phyloP scores from a whole-genome alignment of 2,329 filamentous ascomycete genomes.

The Podosphaera xanthii region DNA sequence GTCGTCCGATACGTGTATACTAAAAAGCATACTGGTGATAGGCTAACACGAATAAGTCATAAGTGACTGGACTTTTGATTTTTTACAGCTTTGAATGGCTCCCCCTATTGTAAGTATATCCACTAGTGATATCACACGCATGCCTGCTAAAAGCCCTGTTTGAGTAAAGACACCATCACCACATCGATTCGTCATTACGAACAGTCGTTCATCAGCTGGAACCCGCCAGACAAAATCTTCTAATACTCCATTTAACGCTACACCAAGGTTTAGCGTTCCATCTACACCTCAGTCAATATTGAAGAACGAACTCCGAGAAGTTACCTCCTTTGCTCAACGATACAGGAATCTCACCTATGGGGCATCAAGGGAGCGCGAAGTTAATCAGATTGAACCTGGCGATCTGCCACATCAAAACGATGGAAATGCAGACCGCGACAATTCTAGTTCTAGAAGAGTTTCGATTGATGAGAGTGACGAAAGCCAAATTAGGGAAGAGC shows the following conservation, averaged over 20 bases:
- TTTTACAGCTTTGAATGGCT: neutral
- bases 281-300: conserved; percentile 11
- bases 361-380: neutral
- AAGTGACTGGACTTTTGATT: no score
- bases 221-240: conserved; percentile 9
- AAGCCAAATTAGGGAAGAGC: conserved; percentile 5
- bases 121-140: no score
- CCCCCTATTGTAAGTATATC: neutral
- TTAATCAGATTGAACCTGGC: neutral
- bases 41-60: no score
- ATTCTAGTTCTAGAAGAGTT: conserved; percentile 7
- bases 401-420: conserved; percentile 4
- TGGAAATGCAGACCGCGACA: conserved; percentile 6
- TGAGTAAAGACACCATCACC: conserved; percentile 17
- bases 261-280: conserved; percentile 15
- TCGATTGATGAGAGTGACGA: conserved; percentile 9
- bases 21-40: no score
- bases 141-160: conserved; percentile 3
- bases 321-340: conserved; percentile 3
- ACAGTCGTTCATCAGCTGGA: conserved; percentile 8
- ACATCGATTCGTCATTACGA: conserved; percentile 17
- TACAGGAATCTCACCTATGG: neutral
- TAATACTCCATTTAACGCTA: conserved; percentile 14
- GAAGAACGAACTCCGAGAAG: conserved; percentile 8
- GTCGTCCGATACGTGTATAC: no score